Percentiles rank a stretch among this genome's conserved stretches.
phyloP scores from a whole-genome alignment of 1,284 basidiomycete species.

The Mycena sp. region DNA sequence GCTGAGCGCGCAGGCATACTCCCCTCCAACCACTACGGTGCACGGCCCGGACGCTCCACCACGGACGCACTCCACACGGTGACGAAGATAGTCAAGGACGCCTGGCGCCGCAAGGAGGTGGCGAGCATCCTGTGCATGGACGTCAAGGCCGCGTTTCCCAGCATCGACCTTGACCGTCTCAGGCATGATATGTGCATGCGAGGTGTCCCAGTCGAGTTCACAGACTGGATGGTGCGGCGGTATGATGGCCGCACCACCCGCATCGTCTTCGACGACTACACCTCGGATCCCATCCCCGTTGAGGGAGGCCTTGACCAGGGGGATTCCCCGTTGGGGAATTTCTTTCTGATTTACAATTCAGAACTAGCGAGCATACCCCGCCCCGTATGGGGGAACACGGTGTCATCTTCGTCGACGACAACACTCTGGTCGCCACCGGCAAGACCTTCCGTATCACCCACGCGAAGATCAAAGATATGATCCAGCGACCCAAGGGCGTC shows the following conservation, averaged over 20 bases:
- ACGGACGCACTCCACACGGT: conserved; percentile 32
- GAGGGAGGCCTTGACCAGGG: conserved; percentile 37
- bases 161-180: conserved; percentile 34
- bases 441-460: background rate
- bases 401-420: conserved; percentile 3
- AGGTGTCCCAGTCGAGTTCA: conserved; percentile 17
- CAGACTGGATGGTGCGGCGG: conserved; percentile 30
- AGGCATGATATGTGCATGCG: conserved; percentile 24
- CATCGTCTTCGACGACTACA: conserved; percentile 32
- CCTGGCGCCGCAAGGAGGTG: conserved; percentile 30
- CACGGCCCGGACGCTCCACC: conserved; percentile 25
- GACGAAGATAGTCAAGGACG: conserved; percentile 31
- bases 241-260: conserved; percentile 29
- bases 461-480: background rate
- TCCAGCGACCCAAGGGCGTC: background rate
- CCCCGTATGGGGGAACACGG: background rate
- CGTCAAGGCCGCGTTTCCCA: conserved; percentile 36
- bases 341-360: conserved; percentile 35
- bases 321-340: conserved; percentile 32
- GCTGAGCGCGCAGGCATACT: background rate
- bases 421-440: background rate
- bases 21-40: conserved; percentile 32
- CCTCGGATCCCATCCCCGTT: background rate
- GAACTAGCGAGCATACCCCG: conserved; percentile 26
- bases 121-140: conserved; percentile 35